Conservation (phyloP, 495 filamentous ascomycete species). For the Geoglossum glabrum region DNA sequence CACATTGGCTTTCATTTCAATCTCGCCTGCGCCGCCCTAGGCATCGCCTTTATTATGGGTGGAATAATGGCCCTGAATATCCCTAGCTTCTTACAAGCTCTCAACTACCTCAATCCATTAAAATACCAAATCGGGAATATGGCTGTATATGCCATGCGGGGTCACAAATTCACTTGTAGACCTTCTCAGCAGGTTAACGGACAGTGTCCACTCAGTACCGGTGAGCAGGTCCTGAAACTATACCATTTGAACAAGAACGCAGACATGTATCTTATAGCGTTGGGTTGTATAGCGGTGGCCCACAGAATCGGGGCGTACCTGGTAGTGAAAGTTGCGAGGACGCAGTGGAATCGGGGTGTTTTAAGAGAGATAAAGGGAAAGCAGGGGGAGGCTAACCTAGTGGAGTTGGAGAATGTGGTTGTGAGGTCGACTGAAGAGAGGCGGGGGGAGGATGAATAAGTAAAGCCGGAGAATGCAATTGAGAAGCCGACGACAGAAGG, state of each 20-base stretch:
- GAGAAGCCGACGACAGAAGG: too few relatives aligned
- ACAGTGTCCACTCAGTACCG: conserved; percentile 36
- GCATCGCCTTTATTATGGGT: conserved; percentile 43
- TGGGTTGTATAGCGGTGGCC: conserved; percentile 36
- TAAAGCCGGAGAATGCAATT: too few relatives aligned
- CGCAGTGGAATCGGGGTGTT: conserved; percentile 14
- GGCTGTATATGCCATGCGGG: conserved; percentile 34
- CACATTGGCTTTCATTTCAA: conserved; percentile 61
- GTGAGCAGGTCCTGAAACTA: conserved; percentile 38
- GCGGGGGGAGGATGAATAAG: too few relatives aligned
- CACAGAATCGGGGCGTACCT: conserved; percentile 45
- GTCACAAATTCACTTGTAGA: conserved; percentile 39
- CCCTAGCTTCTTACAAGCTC: conserved; percentile 37
- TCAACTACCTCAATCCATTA: conserved; percentile 50
- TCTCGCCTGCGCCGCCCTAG: conserved; percentile 39
- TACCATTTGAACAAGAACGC: conserved; percentile 41
- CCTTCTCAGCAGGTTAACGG: conserved; percentile 33
- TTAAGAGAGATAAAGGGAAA: conserved; percentile 2
- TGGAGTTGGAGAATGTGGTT: too few relatives aligned
- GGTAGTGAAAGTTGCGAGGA: conserved; percentile 30
- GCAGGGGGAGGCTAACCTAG: background rate
- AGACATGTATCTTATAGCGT: conserved; percentile 33
- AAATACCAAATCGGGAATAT: conserved; percentile 46
- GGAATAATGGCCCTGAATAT: conserved; percentile 49
- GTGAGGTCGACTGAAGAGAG: too few relatives aligned